These are phyloP conservation scores for Didymellaceae sp. DNA, from an alignment of 2,329 filamentous ascomycete species.

Conservation along the genomic window DNA sequence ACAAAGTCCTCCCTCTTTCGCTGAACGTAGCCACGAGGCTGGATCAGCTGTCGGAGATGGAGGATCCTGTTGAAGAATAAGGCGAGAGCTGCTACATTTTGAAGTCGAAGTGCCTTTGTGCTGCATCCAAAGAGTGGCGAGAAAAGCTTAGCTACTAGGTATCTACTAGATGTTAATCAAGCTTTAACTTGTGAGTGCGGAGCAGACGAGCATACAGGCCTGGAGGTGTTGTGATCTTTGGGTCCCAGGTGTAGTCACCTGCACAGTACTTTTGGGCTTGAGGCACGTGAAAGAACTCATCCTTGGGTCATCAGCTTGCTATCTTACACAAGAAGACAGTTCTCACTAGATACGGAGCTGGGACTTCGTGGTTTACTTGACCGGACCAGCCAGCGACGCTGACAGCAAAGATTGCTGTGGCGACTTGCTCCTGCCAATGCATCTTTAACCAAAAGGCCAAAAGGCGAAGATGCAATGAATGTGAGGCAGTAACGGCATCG, in stretches of 20 bases:
- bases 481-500: constrained; percentile 8
- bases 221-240: constrained; percentile 96
- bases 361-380: constrained; percentile 56
- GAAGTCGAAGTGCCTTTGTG: constrained; percentile 44
- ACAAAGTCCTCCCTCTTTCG: neutral
- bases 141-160: constrained; percentile 51
- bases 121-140: constrained; percentile 51
- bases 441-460: neutral
- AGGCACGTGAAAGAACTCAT: constrained; percentile 87
- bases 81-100: constrained; percentile 50
- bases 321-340: neutral
- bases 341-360: constrained; percentile 65
- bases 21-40: constrained; percentile 2
- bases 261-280: constrained; percentile 89
- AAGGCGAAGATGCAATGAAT: constrained; percentile 1
- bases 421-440: constrained; percentile 36
- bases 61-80: constrained; percentile 31
- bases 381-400: constrained; percentile 37
- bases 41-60: constrained; percentile 4
- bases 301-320: constrained; percentile 57
- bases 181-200: neutral
- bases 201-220: constrained; percentile 63
- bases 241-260: constrained; percentile 79
- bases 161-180: constrained; percentile 33
- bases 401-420: constrained; percentile 30